Conservation (phyloP, 768 basidiomycete genomes). For the Ephemerocybe angulata region DNA sequence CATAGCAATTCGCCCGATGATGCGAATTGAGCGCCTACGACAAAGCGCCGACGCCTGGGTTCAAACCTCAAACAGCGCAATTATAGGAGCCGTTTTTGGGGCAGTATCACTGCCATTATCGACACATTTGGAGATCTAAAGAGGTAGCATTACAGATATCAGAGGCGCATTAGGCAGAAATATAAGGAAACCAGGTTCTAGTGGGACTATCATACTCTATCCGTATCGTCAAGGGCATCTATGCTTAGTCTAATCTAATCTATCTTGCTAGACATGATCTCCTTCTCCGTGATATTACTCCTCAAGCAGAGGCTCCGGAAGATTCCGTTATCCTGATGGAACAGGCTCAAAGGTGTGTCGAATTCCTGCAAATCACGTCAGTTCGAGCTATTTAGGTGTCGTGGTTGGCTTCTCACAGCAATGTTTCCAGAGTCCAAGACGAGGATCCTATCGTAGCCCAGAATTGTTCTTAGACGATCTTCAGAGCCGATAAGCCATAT, state of each 20-base stretch:
- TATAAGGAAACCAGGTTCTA: no score
- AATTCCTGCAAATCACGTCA: conserved; percentile 57
- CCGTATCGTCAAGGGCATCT: neutral
- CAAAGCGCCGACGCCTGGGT: no score
- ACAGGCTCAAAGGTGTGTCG: conserved; percentile 54
- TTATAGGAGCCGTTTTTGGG: no score
- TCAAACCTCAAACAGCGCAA: no score
- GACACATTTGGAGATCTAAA: no score
- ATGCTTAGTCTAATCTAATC: neutral
- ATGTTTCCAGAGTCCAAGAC: conserved; percentile 65
- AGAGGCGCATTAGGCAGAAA: no score
- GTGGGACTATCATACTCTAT: no score
- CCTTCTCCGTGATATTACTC: conserved; percentile 23
- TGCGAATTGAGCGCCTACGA: no score
- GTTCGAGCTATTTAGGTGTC: no score
- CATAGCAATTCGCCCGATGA: no score
- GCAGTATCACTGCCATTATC: no score
- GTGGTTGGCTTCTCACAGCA: conserved; percentile 33
- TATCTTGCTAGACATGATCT: conserved; percentile 8
- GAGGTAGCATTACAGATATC: no score
- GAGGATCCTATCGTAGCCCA: conserved; percentile 68
- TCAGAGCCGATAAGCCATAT: neutral
- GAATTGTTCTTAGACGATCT: conserved; percentile 75
- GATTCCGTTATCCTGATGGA: conserved; percentile 41
- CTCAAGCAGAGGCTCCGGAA: conserved; percentile 57